Base-by-base conservation (phyloP, 345 rosid species). In the Rhodamnia rubescens region DNA sequence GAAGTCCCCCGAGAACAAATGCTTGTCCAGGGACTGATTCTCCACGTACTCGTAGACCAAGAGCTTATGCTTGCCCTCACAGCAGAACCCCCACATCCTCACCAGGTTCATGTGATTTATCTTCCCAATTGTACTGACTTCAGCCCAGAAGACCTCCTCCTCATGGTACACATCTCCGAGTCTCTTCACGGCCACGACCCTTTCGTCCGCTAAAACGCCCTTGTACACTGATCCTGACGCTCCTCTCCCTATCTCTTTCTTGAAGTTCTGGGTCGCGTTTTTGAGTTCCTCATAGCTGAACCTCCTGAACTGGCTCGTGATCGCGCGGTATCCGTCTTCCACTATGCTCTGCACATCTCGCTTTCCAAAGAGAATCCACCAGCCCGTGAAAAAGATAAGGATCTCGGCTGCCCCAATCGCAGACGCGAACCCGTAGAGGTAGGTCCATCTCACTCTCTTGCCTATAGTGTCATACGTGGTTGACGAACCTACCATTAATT, bases 61-160 rank as follows among this genome's bases (percentile, higher is more conserved):
- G 7, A 92, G 86, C 80, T 88, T 91, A 81, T 90, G 89, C 49
- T 84, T 90, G 5, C 86, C 86, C 85, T 92, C 92, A 36, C 87
- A 86, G 83, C 92, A 93, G 85, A 90, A 92, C 13, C 95, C 93
- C 88, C 91, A 91, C 82, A 92, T 88, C 85, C 90, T 90, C 57
- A 91, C 93, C 32, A 92, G 89, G 88, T 93, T 93, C 86, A 91
- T 89, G 85, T 93, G 96, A 84, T 92, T 87, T 87, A 93, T 89
- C 32, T 87, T 87, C 85, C 92, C 92, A 36, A 93, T 74, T 27
- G 90, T 93, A 89, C 89, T 86, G 82, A 92, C 92, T 81, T 92
- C 95, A 4, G 94, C 93, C 82, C 90, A 89, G 80, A 92, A 92
- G 80, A 89, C 91, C 21, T 88, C 93, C 58, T 91, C 93, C 11